A percentile compares a stretch with the other conserved stretches of the same genome.
Evolutionary conservation across 345 rosid species (phyloP).

Genomic region (Populus nigra): DNA sequence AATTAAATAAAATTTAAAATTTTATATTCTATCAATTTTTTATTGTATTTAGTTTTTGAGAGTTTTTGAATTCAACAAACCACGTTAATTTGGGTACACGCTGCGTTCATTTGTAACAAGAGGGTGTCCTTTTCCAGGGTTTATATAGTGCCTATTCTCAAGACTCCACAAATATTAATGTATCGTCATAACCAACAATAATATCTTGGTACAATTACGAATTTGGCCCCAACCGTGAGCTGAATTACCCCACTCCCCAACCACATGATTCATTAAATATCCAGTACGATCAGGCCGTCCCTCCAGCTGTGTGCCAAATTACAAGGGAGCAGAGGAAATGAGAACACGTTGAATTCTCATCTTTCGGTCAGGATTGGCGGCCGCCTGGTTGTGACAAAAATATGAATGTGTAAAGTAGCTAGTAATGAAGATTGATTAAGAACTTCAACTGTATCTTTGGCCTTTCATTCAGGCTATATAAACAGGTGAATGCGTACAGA

Average conservation of each 20-base stretch:
- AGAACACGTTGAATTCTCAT: neutral
- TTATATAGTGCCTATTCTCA: no score
- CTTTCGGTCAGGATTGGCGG: neutral
- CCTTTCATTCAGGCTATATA: constrained; percentile 3
- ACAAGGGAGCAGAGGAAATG: neutral
- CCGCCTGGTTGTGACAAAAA: neutral
- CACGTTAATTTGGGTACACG: no score
- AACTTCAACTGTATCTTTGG: neutral
- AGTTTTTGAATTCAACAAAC: no score
- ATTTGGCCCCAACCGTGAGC: neutral
- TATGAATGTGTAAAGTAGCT: neutral
- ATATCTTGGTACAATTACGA: neutral
- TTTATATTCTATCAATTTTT: no score
- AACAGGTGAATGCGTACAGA: neutral
- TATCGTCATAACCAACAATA: neutral
- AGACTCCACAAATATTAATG: no score
- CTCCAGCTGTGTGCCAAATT: neutral
- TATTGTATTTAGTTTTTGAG: no score
- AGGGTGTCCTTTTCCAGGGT: no score
- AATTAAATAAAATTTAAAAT: no score
- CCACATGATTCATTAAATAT: constrained; percentile 11
- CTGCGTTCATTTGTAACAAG: no score
- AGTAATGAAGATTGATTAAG: neutral
- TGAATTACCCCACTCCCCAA: constrained; percentile 9
- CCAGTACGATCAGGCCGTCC: neutral